phyloP scores from a whole-genome alignment of 2,329 filamentous ascomycete genomes.

The Cordyceps farinosa region DNA sequence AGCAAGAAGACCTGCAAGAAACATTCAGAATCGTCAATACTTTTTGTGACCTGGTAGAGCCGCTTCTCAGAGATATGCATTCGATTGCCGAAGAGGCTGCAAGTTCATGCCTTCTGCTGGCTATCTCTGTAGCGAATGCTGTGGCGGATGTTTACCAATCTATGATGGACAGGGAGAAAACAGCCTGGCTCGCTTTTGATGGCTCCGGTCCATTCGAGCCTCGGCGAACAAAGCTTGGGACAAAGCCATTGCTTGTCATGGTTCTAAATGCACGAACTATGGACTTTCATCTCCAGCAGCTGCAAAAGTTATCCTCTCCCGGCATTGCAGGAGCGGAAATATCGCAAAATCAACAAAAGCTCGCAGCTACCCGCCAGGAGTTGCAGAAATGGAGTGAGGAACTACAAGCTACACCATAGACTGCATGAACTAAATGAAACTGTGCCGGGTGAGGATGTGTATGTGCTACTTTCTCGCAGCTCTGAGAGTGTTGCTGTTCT shows the following conservation, averaged over 20 bases:
- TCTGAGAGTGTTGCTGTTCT: too few species aligned
- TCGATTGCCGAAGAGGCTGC: not conserved
- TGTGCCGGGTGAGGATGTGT: too few species aligned
- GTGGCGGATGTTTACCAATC: not conserved
- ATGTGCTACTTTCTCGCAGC: too few species aligned
- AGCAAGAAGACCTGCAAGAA: not conserved
- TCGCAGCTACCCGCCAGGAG: too few species aligned
- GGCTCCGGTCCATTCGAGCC: too few species aligned
- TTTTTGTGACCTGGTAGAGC: not conserved
- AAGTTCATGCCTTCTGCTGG: not conserved
- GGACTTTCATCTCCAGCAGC: not conserved
- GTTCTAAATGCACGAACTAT: not conserved
- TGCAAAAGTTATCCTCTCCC: not conserved
- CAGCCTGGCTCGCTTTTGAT: too few species aligned
- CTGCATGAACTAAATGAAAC: too few species aligned
- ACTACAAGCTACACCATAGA: too few species aligned
- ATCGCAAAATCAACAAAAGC: too few species aligned
- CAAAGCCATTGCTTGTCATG: not conserved
- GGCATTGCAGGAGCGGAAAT: too few species aligned
- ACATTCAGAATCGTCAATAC: not conserved
- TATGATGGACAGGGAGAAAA: too few species aligned
- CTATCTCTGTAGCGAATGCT: not conserved
- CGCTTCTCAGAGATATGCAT: not conserved
- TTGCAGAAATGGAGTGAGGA: too few species aligned
- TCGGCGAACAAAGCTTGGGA: not conserved